A percentile compares a stretch with the other conserved stretches of the same genome.
Conservation (phyloP, 768 basidiomycete genomes). For the Russula lepida region DNA sequence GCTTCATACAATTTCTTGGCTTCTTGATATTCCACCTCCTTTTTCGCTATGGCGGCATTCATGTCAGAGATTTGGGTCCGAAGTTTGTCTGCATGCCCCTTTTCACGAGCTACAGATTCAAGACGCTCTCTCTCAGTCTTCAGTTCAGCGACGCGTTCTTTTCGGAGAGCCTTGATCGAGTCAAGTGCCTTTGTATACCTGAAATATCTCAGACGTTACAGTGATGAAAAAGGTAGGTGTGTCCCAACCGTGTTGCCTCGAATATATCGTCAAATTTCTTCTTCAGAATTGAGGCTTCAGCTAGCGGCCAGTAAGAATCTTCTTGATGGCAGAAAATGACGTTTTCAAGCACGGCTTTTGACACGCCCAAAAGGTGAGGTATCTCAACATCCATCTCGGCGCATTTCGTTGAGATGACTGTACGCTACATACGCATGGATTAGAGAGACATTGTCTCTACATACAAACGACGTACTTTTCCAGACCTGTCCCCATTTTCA, state of each 20-base stretch:
- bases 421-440: slow-evolving; percentile 44
- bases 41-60: slow-evolving; percentile 51
- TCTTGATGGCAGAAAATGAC: slow-evolving; percentile 99
- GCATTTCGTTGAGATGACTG: slow-evolving; percentile 92
- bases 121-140: slow-evolving; percentile 90
- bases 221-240: neutral
- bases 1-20: slow-evolving; percentile 57
- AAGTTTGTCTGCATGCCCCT: slow-evolving; percentile 80
- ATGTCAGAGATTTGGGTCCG: slow-evolving; percentile 55
- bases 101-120: slow-evolving; percentile 68
- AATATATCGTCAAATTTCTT: slow-evolving; percentile 99
- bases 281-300: slow-evolving; percentile 85
- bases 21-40: slow-evolving; percentile 67
- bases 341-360: slow-evolving; percentile 96
- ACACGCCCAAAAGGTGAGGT: slow-evolving; percentile 87
- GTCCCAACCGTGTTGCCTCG: slow-evolving; percentile 80
- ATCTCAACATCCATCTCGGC: slow-evolving; percentile 95
- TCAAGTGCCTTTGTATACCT: slow-evolving; percentile 98
- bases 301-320: slow-evolving; percentile 95
- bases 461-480: slow-evolving; percentile 51
- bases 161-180: slow-evolving; percentile 80
- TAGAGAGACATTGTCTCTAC: neutral
- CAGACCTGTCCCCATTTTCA: slow-evolving; percentile 51
- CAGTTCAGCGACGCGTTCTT: slow-evolving; percentile 82
- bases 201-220: neutral